Conservation (phyloP, 192 early-diverging fungal genomes). For the Funneliformis geosporum region DNA sequence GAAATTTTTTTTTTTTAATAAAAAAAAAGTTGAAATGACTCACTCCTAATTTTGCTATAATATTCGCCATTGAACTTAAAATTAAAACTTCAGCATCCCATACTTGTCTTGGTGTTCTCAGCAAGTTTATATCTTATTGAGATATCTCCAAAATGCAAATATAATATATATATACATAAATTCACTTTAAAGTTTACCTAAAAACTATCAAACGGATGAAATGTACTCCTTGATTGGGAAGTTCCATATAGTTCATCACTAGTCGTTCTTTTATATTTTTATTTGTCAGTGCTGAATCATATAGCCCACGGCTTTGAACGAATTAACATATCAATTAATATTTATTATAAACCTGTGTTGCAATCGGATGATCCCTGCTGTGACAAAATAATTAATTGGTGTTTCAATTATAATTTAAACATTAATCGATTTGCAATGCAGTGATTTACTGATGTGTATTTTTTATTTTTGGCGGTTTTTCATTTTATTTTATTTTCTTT, state of each 20-base stretch:
- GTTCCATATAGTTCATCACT: constrained; percentile 85
- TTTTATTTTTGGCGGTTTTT: too few relatives aligned
- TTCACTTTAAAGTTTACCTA: not conserved
- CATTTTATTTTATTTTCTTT: too few relatives aligned
- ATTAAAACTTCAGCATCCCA: constrained; percentile 97
- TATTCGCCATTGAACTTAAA: constrained; percentile 86
- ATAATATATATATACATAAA: constrained; percentile 58
- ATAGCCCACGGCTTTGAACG: constrained; percentile 87
- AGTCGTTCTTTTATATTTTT: constrained; percentile 76
- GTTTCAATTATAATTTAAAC: too few relatives aligned
- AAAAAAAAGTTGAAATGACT: constrained; percentile 24
- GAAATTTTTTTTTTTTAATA: too few relatives aligned
- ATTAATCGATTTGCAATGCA: too few relatives aligned
- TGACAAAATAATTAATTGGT: too few relatives aligned
- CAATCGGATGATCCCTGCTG: constrained; percentile 59
- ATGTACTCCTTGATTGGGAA: constrained; percentile 76
- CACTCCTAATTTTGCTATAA: constrained; percentile 80
- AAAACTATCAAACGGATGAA: constrained; percentile 2
- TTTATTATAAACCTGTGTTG: not conserved
- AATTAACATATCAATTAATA: too few relatives aligned
- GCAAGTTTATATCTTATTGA: constrained; percentile 65
- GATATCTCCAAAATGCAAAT: constrained; percentile 73
- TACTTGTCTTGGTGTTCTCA: constrained; percentile 85
- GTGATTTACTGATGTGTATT: too few relatives aligned
- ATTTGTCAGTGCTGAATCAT: constrained; percentile 92